Evolutionary conservation across 192 early-diverging fungal genomes (phyloP), one percentile per base, ranked within the genome.

Genomic region (Coemansia sp.): DNA sequence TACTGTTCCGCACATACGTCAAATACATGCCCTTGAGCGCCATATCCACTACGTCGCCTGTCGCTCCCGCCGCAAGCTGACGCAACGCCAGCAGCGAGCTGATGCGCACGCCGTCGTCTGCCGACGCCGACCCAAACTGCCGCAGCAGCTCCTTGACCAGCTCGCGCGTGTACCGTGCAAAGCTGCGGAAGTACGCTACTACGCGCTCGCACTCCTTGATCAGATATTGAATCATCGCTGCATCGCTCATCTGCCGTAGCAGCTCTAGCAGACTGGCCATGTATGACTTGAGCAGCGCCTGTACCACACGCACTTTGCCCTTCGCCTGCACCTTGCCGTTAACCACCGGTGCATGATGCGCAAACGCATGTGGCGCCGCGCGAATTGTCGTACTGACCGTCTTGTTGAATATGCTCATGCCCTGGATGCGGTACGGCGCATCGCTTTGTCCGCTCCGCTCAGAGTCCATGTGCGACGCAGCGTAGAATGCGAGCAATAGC

Each of bases 21-120:
- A 87, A 74, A 60, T 96, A 95, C 3, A 90, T 81, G 5, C 88
- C 87, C 82, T 97, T 93, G 60, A 93, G 75, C 24, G 74, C 79
- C 57, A 86, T 63, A 54, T 93, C 90, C 17, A 90, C 79, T 56
- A 81, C 84, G 20, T 84, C 82, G 10, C 67, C 67, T 20, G 84
- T 79, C 11, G 84, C 64, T 7, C 68, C 60, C 5, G 83, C 66
- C 1, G 88, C 88, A 20, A 97, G 72, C 24, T 85, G 85, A 31
- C 92, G 88, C 60, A 99, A 87, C 50, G 85, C 84, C 60, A 97
- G 80, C 85, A 99, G 93, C 3, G 87, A 71, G 26, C 90, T 82
- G 60, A 97, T 90, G 38, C 90, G 86, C 50, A 92, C 84, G 54
- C 79, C 75, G 58, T 92, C 89, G 55, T 86, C 81, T 3, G 82